Base-by-base conservation (phyloP, 2,329 filamentous ascomycete genomes). In the Dactylellina cionopaga region DNA sequence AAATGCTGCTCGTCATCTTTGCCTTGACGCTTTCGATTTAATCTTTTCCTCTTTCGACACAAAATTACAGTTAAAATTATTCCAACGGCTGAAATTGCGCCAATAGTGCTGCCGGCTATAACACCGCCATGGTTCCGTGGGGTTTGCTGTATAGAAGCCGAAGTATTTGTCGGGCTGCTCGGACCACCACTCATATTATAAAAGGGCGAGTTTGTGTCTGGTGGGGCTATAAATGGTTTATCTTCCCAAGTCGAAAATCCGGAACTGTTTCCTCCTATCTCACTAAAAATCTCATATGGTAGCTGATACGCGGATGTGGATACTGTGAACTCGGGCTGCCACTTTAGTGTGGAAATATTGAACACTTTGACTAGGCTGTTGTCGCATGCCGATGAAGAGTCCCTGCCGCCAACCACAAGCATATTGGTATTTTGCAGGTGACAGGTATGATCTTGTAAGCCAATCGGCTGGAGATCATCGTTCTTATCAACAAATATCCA, bases 381-480 rank as follows among this genome's bases (percentile, higher is more conserved):
- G 17, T 64, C 59, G 31, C 68, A 72, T 10, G 15, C 19, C 5
- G 25, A 11, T 13, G 59, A 58, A 24, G 59, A 72, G 35, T 72
- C 52, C 41, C 59, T 59, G 3, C 68, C 59, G 9, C 68, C 68
- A 22, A 72, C n/a, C 11, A 72, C n/a, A 1, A 72, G 37, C 68
- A 72, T 72, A 13, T 63, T 58, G 0, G 58, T 51, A 13, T 54
- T 59, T 6, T 65, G 35, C 2, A 72, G 43, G 33, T 72, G 68
- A 15, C 68, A 72, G 11, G 68, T 72, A n/a, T 72, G 68, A 24
- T 72, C 68, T 49, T 64, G 59, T 5, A 72, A 13, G 29, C 51
- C 68, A 11, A 33, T 25, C 4, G 59, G 44, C 15, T 72, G 51
- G n/a, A 71, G 56, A n/a, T 15, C 52, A 31, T 71, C 65, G 9